Percentiles rank a stretch among this genome's conserved stretches.
Evolutionary conservation across 306 rosid species (phyloP).

Genomic region (Trifolium pratense): DNA sequence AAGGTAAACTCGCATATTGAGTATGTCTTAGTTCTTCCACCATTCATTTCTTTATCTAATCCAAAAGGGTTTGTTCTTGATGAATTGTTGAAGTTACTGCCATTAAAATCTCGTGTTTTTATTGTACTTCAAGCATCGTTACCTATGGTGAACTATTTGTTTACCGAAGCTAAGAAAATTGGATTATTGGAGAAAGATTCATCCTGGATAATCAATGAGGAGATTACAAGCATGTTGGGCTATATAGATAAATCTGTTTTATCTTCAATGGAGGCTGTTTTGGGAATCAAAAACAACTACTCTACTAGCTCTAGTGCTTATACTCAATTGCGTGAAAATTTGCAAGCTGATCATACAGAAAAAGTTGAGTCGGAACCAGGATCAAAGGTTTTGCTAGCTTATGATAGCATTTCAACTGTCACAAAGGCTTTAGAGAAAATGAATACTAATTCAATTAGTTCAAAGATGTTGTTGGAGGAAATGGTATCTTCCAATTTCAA

Average conservation of each 20-base stretch:
- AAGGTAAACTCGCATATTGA: conserved; percentile 56
- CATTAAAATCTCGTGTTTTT: conserved; percentile 58
- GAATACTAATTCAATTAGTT: conserved; percentile 31
- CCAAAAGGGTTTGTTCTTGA: conserved; percentile 57
- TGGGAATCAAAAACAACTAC: conserved; percentile 62
- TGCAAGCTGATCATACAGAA: too few species aligned
- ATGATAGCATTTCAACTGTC: conserved; percentile 53
- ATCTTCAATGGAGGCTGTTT: conserved; percentile 56
- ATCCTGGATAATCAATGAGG: conserved; percentile 62
- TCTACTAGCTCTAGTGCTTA: conserved; percentile 39
- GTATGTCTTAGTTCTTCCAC: conserved; percentile 58
- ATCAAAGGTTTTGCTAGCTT: conserved; percentile 59
- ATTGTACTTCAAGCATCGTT: conserved; percentile 62
- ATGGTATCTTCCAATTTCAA: conserved; percentile 46
- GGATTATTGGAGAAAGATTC: conserved; percentile 57
- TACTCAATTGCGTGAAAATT: conserved; percentile 40
- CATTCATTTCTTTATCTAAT: conserved; percentile 50
- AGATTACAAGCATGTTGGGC: conserved; percentile 47
- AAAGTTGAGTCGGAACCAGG: too few species aligned
- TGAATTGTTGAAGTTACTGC: conserved; percentile 51
- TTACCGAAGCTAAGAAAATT: conserved; percentile 56
- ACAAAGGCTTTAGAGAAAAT: conserved; percentile 50
- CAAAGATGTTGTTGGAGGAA: conserved; percentile 32
- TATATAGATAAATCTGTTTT: conserved; percentile 39
- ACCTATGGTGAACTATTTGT: conserved; percentile 56